phyloP scores from a whole-genome alignment of 2,329 filamentous ascomycete species.

The Taxawa tesnikishii region DNA sequence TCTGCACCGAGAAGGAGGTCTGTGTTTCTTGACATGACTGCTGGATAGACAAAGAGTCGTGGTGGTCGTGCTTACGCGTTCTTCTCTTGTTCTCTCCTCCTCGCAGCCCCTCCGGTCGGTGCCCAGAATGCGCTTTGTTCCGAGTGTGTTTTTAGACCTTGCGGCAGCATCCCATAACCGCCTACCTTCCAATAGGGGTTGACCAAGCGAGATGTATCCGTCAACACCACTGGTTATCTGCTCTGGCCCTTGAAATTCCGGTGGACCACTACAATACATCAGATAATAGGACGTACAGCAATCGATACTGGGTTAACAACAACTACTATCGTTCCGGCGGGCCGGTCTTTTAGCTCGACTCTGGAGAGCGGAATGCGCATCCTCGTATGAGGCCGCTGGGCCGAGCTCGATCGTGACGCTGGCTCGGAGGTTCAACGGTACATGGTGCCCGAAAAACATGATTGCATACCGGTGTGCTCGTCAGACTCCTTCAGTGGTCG shows the following conservation, averaged over 20 bases:
- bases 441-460: too few relatives aligned
- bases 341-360: constrained; percentile 12
- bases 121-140: too few relatives aligned
- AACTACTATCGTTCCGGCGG: constrained; percentile 10
- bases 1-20: too few relatives aligned
- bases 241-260: constrained; percentile 8
- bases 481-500: too few relatives aligned
- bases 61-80: too few relatives aligned
- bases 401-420: constrained; percentile 9
- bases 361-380: constrained; percentile 10
- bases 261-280: constrained; percentile 12
- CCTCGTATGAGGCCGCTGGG: constrained; percentile 8
- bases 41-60: too few relatives aligned
- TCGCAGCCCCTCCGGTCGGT: too few relatives aligned
- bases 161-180: background rate
- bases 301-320: constrained; percentile 11
- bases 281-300: constrained; percentile 9
- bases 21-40: too few relatives aligned
- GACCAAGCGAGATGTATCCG: constrained; percentile 3
- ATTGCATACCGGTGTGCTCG: too few relatives aligned
- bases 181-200: constrained; percentile 1
- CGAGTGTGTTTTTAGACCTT: too few relatives aligned
- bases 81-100: too few relatives aligned
- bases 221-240: constrained; percentile 7
- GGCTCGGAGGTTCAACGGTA: constrained; percentile 9